A percentile compares a stretch with the other conserved stretches of the same genome.
Conservation (phyloP, 306 rosid genomes). For the Notholithocarpus densiflorus region DNA sequence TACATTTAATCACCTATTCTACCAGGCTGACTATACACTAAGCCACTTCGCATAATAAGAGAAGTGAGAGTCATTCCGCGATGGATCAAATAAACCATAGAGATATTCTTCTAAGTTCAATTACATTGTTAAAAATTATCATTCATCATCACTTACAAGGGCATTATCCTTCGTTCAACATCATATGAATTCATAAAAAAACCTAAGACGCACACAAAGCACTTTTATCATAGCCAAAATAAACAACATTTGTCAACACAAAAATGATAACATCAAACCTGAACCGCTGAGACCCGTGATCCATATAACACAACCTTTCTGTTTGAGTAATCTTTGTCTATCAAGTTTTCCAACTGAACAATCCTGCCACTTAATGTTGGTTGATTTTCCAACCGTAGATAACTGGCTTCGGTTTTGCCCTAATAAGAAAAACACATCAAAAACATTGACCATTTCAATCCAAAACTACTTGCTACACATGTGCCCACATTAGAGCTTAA, state of each 20-base stretch:
- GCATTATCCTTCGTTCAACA: neutral
- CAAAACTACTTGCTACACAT: neutral
- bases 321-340: constrained; percentile 52
- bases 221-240: neutral
- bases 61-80: neutral
- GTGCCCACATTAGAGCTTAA: neutral
- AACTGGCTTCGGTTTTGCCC: constrained; percentile 36
- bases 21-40: neutral
- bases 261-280: constrained; percentile 36
- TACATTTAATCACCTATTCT: neutral
- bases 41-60: neutral
- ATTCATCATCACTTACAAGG: neutral
- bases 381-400: constrained; percentile 57
- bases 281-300: constrained; percentile 82
- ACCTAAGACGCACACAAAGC: neutral
- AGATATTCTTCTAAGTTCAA: neutral
- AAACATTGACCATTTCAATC: neutral
- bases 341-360: constrained; percentile 53
- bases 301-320: constrained; percentile 76
- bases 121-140: neutral
- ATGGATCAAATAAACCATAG: neutral
- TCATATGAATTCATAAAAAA: neutral
- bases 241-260: neutral
- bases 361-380: constrained; percentile 66
- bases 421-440: constrained; percentile 26